Base-by-base conservation (phyloP, 768 basidiomycete species). In the Kwoniella mangroviensis region DNA sequence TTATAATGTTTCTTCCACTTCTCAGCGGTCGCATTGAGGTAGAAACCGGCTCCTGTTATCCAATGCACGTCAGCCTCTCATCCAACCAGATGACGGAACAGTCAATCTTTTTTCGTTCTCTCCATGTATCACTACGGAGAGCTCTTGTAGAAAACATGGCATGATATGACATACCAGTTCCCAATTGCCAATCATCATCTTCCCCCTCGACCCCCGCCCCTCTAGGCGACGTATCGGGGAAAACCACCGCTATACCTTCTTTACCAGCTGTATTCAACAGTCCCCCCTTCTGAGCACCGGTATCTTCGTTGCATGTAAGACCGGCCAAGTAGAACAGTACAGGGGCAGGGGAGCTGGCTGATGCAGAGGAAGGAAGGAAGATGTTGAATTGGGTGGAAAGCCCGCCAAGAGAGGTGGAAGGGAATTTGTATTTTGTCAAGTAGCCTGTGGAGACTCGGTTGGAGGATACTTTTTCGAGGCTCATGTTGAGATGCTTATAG, bases 191-290 rank as follows among this genome's bases (percentile, higher is more conserved):
- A 81, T 89, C 84, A 70, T 83, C 80, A 45, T 84, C 83, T 68
- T 84, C 83, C 1, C 91, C 92, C 60, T 90, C 88, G 68, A 93
- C 86, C 19, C 90, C 91, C 19, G 96, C 94, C 4, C 94, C 94
- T 45, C 97, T 88, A 0, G 97, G 97, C 42, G 92, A 94, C 0
- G 96, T 98, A 80, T 99, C 97, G 2, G 97, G 93, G 82, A 98
- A 93, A 67, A 98, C 88, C 60, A 98, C 85, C 0, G 97, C 95
- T 65, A 99, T 90, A 6, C 91, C 90, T 76, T 96, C 89, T 21
- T 88, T 86, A 4, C 93, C 88, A 1, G 96, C 96, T 51, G 91
- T 88, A n/a, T 89, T 87, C 49, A 98, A 84, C 84, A 98, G 96
- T 12, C 88, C 88, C n/a, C 93, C 95, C 83, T 99, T 98, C 84